Percentiles rank a stretch among this genome's conserved stretches.
Evolutionary conservation across 2,329 filamentous ascomycete species (phyloP).

Genomic region (Whalleya microplaca): DNA sequence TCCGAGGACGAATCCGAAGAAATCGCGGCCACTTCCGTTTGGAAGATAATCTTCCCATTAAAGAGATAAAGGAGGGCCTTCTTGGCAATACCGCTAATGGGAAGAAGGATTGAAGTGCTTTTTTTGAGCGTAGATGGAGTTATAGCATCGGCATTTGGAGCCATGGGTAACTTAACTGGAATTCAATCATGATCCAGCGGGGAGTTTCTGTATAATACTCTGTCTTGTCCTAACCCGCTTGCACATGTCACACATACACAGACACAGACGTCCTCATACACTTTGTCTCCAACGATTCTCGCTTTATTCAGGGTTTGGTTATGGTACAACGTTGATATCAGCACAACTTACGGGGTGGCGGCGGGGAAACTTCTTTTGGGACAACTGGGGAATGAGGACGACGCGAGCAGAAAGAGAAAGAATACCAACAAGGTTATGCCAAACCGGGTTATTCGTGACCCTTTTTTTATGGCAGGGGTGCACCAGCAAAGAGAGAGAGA

Average conservation of each 20-base stretch:
- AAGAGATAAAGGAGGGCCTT: slow-evolving; percentile 66
- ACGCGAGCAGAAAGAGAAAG: slow-evolving; percentile 2
- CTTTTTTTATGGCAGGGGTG: slow-evolving; percentile 9
- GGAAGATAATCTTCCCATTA: slow-evolving; percentile 56
- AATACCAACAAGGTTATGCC: slow-evolving; percentile 17
- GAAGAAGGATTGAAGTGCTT: slow-evolving; percentile 52
- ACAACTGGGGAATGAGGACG: slow-evolving; percentile 11
- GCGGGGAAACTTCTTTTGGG: slow-evolving; percentile 12
- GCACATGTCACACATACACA: slow-evolving; percentile 26
- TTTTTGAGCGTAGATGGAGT: slow-evolving; percentile 9
- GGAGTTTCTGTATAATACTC: slow-evolving; percentile 37
- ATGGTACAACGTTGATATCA: slow-evolving; percentile 23
- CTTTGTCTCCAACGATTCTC: neutral
- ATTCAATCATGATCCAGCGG: slow-evolving; percentile 21
- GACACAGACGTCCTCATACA: neutral
- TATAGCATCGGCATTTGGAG: slow-evolving; percentile 21
- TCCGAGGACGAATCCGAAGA: slow-evolving; percentile 57
- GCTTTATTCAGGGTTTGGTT: slow-evolving; percentile 20
- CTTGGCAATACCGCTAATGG: slow-evolving; percentile 56
- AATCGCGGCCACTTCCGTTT: slow-evolving; percentile 65
- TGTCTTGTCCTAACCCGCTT: slow-evolving; percentile 29
- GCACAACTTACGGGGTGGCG: slow-evolving; percentile 17
- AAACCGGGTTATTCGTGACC: slow-evolving; percentile 9
- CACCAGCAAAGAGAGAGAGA: no score
- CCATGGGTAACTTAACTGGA: slow-evolving; percentile 25